Percentiles rank a stretch among this genome's conserved stretches.
Conservation (phyloP, 2,329 filamentous ascomycete species). For the Venturia oleaginea region DNA sequence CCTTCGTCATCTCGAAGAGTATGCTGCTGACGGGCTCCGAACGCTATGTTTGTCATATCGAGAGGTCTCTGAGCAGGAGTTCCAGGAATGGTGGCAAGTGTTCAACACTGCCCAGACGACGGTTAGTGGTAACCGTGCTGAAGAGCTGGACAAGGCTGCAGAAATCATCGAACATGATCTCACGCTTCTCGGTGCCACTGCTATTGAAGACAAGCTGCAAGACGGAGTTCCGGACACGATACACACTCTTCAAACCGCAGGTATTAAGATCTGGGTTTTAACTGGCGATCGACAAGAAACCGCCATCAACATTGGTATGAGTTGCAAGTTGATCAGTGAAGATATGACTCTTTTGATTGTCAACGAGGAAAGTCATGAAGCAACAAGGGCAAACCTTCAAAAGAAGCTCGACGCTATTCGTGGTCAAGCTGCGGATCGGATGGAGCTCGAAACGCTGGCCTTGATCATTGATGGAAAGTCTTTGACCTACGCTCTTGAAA, state of each 20-base stretch:
- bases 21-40: conserved; percentile 88
- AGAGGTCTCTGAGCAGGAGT: conserved; percentile 84
- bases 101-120: conserved; percentile 85
- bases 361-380: conserved; percentile 75
- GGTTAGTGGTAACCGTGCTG: conserved; percentile 81
- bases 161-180: conserved; percentile 93
- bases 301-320: conserved; percentile 99
- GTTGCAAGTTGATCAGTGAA: conserved; percentile 94
- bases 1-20: conserved; percentile 92
- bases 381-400: conserved; percentile 77
- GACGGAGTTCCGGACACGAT: conserved; percentile 98
- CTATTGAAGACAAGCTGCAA: conserved; percentile 93
- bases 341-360: conserved; percentile 97
- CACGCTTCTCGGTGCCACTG: conserved; percentile 83
- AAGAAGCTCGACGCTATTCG: conserved; percentile 91
- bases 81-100: conserved; percentile 73
- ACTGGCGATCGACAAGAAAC: conserved; percentile 97
- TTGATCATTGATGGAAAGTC: conserved; percentile 95
- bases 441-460: conserved; percentile 78
- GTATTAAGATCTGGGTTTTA: conserved; percentile 97
- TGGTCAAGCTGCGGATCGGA: conserved; percentile 66
- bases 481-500: conserved; percentile 84
- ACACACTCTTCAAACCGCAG: conserved; percentile 89
- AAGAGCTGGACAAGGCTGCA: conserved; percentile 93
- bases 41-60: conserved; percentile 93